Base-by-base conservation (phyloP, 176 grass and related monocot species). In the Ananas comosus region DNA sequence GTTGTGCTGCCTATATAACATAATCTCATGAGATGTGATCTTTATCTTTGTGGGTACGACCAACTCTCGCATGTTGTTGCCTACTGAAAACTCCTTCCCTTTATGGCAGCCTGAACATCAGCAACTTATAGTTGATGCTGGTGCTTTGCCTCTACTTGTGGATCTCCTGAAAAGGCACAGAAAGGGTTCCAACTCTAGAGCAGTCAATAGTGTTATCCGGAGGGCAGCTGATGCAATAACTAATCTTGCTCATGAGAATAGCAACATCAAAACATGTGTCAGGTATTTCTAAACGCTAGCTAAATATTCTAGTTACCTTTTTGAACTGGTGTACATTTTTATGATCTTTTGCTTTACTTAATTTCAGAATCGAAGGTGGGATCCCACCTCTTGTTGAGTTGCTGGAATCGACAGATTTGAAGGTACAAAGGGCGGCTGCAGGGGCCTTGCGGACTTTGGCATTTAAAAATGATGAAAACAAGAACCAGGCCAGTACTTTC, bases 201-300 rank as follows among this genome's bases (percentile, higher is more conserved):
- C 83, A 18, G 85, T 88, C 80, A 94, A 99, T 78, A 86, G 95
- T 61, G 90, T 99, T 29, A 86, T 99, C 77, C 84, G 91, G 73
- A 88, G 95, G 91, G 95, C 95, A 80, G 90, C 95, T 68, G 95
- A 99, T 91, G 95, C 95, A 79, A 91, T 99, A 75, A 99, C 95
- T 11, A 99, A 99, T 84, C 90, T 99, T 29, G 95, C 95, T 91
- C 95, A 99, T 91, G 95, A 99, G 77, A 99, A 99, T 83, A 94
- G 95, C 78, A 88, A 88, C 70, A 99, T 99, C 78, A 99, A 99
- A 88, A 99, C 85, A 70, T 85, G 80, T 50, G 83, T 94, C 85
- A 94, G 95, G 95, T 99, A 67, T 73, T 81, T 19, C 72, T 77
- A 24, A 53, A 70, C 22, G 48, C 50, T 64, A 56, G 12, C 18